Conservation (phyloP, 179 eudicot species). For the Sideroxylon spinosum region DNA sequence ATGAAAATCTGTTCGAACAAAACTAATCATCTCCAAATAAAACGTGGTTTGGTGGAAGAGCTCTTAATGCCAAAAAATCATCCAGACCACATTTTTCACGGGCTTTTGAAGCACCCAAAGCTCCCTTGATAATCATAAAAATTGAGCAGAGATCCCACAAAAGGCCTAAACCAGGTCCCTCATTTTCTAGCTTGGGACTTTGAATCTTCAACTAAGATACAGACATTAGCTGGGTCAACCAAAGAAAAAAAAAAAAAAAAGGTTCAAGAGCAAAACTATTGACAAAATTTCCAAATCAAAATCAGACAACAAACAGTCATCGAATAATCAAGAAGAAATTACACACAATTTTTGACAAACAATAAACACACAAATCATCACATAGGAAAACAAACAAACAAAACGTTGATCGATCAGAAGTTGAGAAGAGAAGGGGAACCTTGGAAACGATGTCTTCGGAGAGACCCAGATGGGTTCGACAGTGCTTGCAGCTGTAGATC, state of each 20-base stretch:
- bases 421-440: slow-evolving; percentile 36
- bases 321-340: not conserved
- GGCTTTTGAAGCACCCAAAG: too few relatives aligned
- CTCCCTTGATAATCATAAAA: not conserved
- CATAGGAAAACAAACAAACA: not conserved
- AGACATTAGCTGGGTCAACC: too few relatives aligned
- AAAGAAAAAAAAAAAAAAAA: too few relatives aligned
- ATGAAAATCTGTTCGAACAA: too few relatives aligned
- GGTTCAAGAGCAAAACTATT: not conserved
- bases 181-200: not conserved
- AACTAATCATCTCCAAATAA: too few relatives aligned
- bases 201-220: too few relatives aligned
- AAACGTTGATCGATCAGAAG: not conserved
- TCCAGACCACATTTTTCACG: too few relatives aligned
- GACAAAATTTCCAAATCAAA: not conserved
- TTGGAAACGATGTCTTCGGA: slow-evolving; percentile 69
- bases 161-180: not conserved
- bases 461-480: slow-evolving; percentile 70
- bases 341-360: slow-evolving; percentile 11
- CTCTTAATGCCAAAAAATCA: too few relatives aligned
- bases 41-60: too few relatives aligned
- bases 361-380: slow-evolving; percentile 13
- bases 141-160: not conserved
- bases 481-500: slow-evolving; percentile 81
- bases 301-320: not conserved